Percentiles rank a stretch among this genome's conserved stretches.
Evolutionary conservation across 306 rosid genomes (phyloP).

Genomic region (Glycine latifolia): DNA sequence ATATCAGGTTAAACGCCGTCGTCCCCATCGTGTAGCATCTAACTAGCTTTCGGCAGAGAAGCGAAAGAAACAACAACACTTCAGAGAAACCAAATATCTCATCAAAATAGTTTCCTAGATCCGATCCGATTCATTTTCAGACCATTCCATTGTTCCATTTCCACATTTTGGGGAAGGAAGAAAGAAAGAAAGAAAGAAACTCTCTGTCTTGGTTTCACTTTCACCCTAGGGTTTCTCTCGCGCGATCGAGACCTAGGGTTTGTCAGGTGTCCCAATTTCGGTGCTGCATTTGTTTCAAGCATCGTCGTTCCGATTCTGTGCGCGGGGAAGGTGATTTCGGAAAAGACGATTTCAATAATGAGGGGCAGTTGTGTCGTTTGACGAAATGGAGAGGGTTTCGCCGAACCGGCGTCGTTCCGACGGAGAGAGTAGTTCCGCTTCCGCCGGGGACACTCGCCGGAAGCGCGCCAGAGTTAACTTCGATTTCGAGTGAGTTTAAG

Average conservation of each 20-base stretch:
- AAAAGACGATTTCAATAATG: constrained; percentile 31
- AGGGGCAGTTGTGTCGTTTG: constrained; percentile 51
- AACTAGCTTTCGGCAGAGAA: neutral
- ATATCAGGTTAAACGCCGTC: constrained; percentile 35
- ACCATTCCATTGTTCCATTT: neutral
- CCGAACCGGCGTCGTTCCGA: constrained; percentile 45
- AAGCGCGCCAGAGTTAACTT: constrained; percentile 75
- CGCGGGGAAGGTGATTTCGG: neutral
- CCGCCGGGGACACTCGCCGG: constrained; percentile 56
- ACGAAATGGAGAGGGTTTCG: constrained; percentile 51
- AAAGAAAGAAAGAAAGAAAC: neutral
- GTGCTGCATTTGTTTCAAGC: constrained; percentile 56
- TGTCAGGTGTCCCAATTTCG: constrained; percentile 53
- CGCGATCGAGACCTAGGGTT: constrained; percentile 74
- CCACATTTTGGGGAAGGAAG: neutral
- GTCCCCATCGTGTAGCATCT: neutral
- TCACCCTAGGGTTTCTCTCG: constrained; percentile 5
- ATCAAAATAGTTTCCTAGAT: constrained; percentile 51
- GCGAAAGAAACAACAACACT: neutral
- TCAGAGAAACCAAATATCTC: constrained; percentile 23
- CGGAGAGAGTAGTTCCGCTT: constrained; percentile 69
- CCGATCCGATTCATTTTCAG: constrained; percentile 50
- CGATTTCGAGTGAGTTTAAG: constrained; percentile 63
- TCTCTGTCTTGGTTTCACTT: neutral
- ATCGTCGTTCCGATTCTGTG: neutral